A percentile compares a stretch with the other conserved stretches of the same genome.
Evolutionary conservation across 352 stramenopile species (phyloP).

Genomic region (Pythium coloratum): DNA sequence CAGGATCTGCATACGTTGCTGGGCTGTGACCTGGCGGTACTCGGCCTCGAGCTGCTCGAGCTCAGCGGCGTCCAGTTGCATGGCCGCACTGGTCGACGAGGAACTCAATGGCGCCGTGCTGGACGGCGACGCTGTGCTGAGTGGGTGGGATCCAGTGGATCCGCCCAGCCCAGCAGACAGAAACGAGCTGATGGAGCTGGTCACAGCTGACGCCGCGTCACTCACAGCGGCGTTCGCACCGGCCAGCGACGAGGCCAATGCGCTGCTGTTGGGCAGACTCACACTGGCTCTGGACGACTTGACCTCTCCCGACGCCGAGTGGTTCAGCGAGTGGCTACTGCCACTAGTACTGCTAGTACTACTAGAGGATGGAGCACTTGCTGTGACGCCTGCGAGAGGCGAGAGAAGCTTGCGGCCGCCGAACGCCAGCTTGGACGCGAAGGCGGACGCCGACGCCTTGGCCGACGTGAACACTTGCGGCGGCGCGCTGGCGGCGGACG

Average conservation of each 20-base stretch:
- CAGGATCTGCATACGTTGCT: constrained; percentile 72
- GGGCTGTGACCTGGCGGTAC: constrained; percentile 49
- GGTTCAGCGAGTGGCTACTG: background rate
- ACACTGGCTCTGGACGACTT: constrained; percentile 1
- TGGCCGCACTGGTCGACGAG: background rate
- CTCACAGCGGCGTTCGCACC: constrained; percentile 19
- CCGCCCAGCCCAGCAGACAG: background rate
- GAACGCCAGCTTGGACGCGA: constrained; percentile 55
- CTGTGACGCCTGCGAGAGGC: constrained; percentile 31
- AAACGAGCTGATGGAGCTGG: constrained; percentile 26
- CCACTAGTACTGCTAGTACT: constrained; percentile 11
- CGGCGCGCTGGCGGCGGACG: constrained; percentile 36
- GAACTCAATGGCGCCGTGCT: constrained; percentile 13
- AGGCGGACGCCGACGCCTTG: constrained; percentile 49
- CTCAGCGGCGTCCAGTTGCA: constrained; percentile 16
- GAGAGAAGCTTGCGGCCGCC: constrained; percentile 56
- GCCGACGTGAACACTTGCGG: constrained; percentile 35
- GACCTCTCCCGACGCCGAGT: background rate
- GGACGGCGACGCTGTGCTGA: constrained; percentile 14
- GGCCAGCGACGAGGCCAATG: constrained; percentile 19
- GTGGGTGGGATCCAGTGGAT: background rate
- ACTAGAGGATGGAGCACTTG: background rate
- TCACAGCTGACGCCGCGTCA: constrained; percentile 22
- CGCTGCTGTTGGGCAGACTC: background rate
- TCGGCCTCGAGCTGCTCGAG: constrained; percentile 35